Percentiles rank a stretch among this genome's conserved stretches.
These are phyloP conservation scores for Kokia cookei DNA, from an alignment of 441 rosid genomes.

Conservation along the genomic window DNA sequence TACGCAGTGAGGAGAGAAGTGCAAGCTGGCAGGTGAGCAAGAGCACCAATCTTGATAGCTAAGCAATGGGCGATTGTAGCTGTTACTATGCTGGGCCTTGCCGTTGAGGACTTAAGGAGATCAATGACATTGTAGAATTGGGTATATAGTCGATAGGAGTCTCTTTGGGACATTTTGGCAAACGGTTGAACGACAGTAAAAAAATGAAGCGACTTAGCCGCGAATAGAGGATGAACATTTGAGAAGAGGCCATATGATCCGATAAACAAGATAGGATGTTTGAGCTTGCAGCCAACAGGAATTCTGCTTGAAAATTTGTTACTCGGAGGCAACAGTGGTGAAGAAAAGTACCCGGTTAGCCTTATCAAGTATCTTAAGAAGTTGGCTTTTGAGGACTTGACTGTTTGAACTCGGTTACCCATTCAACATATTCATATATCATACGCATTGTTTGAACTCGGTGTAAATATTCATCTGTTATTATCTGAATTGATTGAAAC, in stretches of 20 bases:
- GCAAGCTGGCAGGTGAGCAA: slow-evolving; percentile 32
- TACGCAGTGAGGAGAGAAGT: slow-evolving; percentile 43
- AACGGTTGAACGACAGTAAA: slow-evolving; percentile 19
- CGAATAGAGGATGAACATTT: neutral
- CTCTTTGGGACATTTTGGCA: slow-evolving; percentile 38
- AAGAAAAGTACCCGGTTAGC: neutral
- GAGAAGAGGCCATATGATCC: neutral
- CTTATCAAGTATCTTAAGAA: neutral
- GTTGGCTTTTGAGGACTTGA: neutral
- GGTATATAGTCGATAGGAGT: neutral
- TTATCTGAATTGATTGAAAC: neutral
- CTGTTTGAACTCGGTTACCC: neutral
- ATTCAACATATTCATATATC: neutral
- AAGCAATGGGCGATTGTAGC: slow-evolving; percentile 38
- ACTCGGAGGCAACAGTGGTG: neutral
- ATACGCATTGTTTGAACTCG: neutral
- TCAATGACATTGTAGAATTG: slow-evolving; percentile 15
- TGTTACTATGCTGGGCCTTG: slow-evolving; percentile 12
- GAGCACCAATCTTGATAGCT: slow-evolving; percentile 43
- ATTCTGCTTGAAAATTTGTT: neutral
- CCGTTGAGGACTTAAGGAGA: slow-evolving; percentile 26
- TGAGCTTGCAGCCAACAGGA: neutral
- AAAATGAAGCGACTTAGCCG: neutral
- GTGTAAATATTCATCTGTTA: neutral
- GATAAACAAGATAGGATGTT: neutral